phyloP scores from a whole-genome alignment of 495 filamentous ascomycete species.

The Hyaloscypha hepaticicola region DNA sequence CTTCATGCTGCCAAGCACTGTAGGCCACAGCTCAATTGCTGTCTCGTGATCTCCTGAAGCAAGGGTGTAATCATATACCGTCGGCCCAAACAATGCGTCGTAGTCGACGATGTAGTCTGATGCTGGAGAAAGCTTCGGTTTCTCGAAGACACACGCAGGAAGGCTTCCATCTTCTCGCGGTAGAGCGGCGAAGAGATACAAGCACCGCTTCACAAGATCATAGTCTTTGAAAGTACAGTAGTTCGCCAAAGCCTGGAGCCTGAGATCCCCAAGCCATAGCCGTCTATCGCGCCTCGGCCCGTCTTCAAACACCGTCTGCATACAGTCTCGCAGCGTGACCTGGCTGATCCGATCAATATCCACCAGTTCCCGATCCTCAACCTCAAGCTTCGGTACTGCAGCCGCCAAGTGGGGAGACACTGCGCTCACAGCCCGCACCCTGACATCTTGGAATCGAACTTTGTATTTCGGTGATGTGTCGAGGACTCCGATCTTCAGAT shows the following conservation, averaged over 20 bases:
- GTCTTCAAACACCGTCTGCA: slow-evolving; percentile 37
- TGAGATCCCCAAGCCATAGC: slow-evolving; percentile 33
- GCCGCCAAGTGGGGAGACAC: slow-evolving; percentile 4
- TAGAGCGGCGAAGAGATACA: slow-evolving; percentile 36
- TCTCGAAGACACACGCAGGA: slow-evolving; percentile 33
- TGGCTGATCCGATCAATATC: slow-evolving; percentile 27
- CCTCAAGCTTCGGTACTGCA: slow-evolving; percentile 5
- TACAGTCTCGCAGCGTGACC: slow-evolving; percentile 32
- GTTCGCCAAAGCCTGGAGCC: slow-evolving; percentile 35
- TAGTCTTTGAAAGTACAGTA: slow-evolving; percentile 36
- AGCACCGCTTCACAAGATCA: slow-evolving; percentile 30
- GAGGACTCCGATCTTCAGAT: slow-evolving; percentile 30
- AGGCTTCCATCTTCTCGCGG: slow-evolving; percentile 31
- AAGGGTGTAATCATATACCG: slow-evolving; percentile 31
- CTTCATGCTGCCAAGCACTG: slow-evolving; percentile 27
- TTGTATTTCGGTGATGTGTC: slow-evolving; percentile 33
- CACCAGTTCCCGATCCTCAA: slow-evolving; percentile 9
- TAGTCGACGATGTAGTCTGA: slow-evolving; percentile 37
- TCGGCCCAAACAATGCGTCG: slow-evolving; percentile 34
- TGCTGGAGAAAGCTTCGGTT: slow-evolving; percentile 23
- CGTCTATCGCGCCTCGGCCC: slow-evolving; percentile 33
- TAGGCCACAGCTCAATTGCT: slow-evolving; percentile 30
- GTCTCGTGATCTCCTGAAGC: slow-evolving; percentile 31
- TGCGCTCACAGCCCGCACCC: slow-evolving; percentile 26
- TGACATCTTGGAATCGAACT: slow-evolving; percentile 27